phyloP scores from a whole-genome alignment of 208 protist species.

The Wallacemonas rigidus region DNA sequence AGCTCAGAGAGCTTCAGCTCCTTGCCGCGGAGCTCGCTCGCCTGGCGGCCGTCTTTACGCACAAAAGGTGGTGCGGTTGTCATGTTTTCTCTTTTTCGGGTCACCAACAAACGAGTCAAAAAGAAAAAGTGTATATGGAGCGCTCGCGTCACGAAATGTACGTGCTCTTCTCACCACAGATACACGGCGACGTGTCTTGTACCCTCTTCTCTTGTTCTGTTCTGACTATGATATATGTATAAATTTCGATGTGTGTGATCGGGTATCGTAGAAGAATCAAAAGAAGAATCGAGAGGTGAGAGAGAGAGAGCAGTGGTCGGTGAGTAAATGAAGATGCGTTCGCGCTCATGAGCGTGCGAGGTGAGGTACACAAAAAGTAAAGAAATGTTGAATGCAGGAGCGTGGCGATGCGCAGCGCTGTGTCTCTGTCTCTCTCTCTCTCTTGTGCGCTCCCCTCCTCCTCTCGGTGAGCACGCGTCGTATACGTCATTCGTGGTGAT shows the following conservation, averaged over 20 bases:
- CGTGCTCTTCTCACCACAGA: too few species aligned
- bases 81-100: not conserved
- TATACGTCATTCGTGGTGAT: too few species aligned
- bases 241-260: not conserved
- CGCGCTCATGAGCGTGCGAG: not conserved
- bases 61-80: conserved; percentile 18
- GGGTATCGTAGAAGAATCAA: not conserved
- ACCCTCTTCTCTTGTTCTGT: not conserved
- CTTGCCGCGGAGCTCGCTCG: conserved; percentile 68
- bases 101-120: not conserved
- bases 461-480: too few species aligned
- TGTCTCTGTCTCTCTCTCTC: not conserved
- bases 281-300: not conserved
- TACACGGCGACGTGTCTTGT: too few species aligned
- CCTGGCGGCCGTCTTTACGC: conserved; percentile 63
- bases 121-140: conserved; percentile 13
- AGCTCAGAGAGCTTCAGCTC: conserved; percentile 64
- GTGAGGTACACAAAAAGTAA: not conserved
- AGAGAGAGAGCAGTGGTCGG: not conserved
- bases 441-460: not conserved
- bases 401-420: not conserved
- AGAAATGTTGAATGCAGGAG: too few species aligned
- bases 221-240: not conserved
- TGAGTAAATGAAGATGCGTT: too few species aligned
- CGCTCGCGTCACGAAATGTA: too few species aligned